Conservation (phyloP, 805 yeast species). For the Candida dajiaensis region DNA sequence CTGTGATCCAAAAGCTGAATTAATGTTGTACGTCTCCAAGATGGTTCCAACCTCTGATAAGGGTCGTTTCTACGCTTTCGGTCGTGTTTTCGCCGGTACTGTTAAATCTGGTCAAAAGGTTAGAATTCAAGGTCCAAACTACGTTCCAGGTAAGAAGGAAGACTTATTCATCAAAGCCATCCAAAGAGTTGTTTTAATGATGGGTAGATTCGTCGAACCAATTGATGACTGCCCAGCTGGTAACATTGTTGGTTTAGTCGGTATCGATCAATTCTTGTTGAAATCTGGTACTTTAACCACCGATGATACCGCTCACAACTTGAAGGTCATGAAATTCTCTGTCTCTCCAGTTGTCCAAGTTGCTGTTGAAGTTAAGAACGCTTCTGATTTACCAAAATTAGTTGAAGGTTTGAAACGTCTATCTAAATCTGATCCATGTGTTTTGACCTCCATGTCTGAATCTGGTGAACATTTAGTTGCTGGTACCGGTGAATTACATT, state of each 20-base stretch:
- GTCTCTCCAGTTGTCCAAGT: slow-evolving; percentile 99
- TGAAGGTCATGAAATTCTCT: slow-evolving; percentile 99
- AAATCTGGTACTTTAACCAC: slow-evolving; percentile 99
- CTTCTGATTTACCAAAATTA: slow-evolving; percentile 97
- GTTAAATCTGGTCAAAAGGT: slow-evolving; percentile 98
- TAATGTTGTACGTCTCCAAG: slow-evolving; percentile 99
- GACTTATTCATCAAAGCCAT: slow-evolving; percentile 95
- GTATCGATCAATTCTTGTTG: slow-evolving; percentile 99
- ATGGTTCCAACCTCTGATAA: slow-evolving; percentile 99
- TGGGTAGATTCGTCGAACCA: slow-evolving; percentile 98
- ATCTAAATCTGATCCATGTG: slow-evolving; percentile 99
- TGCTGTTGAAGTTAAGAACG: slow-evolving; percentile 99
- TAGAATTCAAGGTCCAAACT: slow-evolving; percentile 99
- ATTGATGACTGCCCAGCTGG: slow-evolving; percentile 99
- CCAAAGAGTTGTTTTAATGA: slow-evolving; percentile 99
- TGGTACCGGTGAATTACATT: slow-evolving; percentile 99
- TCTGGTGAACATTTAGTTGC: slow-evolving; percentile 99
- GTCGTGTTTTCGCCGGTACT: slow-evolving; percentile 99
- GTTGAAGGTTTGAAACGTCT: slow-evolving; percentile 99
- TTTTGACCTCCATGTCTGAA: slow-evolving; percentile 76
- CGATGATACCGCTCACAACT: slow-evolving; percentile 94
- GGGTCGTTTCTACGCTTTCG: slow-evolving; percentile 99
- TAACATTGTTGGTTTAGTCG: slow-evolving; percentile 99
- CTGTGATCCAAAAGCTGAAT: slow-evolving; percentile 98
- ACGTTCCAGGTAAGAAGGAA: slow-evolving; percentile 96